Conservation (phyloP, 805 yeast genomes). For the Pichia ethanolica region DNA sequence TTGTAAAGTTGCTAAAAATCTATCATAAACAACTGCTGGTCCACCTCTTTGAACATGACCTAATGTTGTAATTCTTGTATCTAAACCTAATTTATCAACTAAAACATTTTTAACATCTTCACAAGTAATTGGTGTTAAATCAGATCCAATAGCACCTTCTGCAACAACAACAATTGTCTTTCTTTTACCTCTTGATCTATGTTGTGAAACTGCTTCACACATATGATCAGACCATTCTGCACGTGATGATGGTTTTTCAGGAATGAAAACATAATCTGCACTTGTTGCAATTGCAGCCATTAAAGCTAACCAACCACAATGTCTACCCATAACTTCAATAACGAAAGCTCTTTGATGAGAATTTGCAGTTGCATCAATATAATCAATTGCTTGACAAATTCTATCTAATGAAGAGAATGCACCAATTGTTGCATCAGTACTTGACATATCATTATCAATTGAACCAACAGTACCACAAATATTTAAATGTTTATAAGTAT, state of each 20-base stretch:
- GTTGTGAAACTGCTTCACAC: constrained; percentile 55
- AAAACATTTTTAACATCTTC: constrained; percentile 59
- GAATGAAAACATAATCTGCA: constrained; percentile 75
- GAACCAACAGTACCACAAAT: constrained; percentile 76
- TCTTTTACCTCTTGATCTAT: constrained; percentile 65
- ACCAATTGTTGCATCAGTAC: constrained; percentile 79
- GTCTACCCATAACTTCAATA: constrained; percentile 84
- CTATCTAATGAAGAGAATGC: constrained; percentile 72
- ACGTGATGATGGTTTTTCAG: constrained; percentile 65
- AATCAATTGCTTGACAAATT: constrained; percentile 68
- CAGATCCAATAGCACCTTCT: constrained; percentile 73
- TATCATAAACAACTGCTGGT: constrained; percentile 67
- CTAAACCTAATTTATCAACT: constrained; percentile 55
- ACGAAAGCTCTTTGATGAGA: constrained; percentile 81
- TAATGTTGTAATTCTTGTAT: constrained; percentile 68
- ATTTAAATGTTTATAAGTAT: constrained; percentile 47
- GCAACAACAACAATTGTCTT: constrained; percentile 76
- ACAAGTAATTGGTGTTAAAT: constrained; percentile 59
- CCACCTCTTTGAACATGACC: constrained; percentile 87
- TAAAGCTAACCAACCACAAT: constrained; percentile 82
- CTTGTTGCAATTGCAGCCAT: constrained; percentile 77
- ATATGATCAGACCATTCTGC: constrained; percentile 61
- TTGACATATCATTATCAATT: constrained; percentile 81
- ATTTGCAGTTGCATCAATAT: constrained; percentile 76
- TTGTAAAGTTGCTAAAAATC: constrained; percentile 67